These are phyloP conservation scores for Cercospora brassicicola DNA, from an alignment of 2,329 filamentous ascomycete genomes.

Conservation along the genomic window DNA sequence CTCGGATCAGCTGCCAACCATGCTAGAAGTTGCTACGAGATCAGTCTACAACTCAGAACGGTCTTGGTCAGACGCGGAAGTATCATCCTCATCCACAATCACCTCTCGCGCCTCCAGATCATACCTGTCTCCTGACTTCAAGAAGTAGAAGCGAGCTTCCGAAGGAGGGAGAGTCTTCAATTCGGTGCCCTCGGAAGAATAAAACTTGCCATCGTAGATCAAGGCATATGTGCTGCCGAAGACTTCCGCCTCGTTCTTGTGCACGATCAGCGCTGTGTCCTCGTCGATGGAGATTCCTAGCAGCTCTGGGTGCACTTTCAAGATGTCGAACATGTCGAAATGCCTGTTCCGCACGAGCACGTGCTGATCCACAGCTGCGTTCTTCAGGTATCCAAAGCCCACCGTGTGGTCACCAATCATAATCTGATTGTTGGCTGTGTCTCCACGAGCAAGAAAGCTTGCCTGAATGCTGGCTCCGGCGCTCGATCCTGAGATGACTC, in stretches of 20 bases:
- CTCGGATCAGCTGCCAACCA: background rate
- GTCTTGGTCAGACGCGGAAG: background rate
- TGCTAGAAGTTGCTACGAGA: background rate
- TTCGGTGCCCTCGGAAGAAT: conserved; percentile 24
- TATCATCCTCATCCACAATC: conserved; percentile 6
- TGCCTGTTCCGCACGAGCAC: conserved; percentile 29
- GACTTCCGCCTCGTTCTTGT: conserved; percentile 25
- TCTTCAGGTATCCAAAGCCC: conserved; percentile 29
- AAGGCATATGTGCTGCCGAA: conserved; percentile 26
- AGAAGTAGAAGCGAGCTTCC: conserved; percentile 25
- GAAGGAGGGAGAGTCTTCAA: conserved; percentile 23
- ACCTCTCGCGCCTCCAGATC: conserved; percentile 25
- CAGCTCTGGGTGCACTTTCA: conserved; percentile 23
- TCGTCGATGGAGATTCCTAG: conserved; percentile 28
- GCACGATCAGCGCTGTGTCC: conserved; percentile 27
- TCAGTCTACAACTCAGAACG: background rate
- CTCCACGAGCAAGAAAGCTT: conserved; percentile 28
- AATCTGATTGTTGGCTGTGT: conserved; percentile 27
- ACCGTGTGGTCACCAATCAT: conserved; percentile 29
- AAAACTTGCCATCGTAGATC: conserved; percentile 28
- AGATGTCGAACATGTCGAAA: conserved; percentile 27
- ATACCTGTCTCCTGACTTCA: conserved; percentile 26
- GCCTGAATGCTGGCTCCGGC: conserved; percentile 30
- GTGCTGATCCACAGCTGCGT: conserved; percentile 29
- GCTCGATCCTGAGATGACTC: conserved; percentile 26